Percentiles rank a stretch among this genome's conserved stretches.
These are phyloP conservation scores for Wickerhamiella lipophila DNA, from an alignment of 805 yeast species.

Conservation along the genomic window DNA sequence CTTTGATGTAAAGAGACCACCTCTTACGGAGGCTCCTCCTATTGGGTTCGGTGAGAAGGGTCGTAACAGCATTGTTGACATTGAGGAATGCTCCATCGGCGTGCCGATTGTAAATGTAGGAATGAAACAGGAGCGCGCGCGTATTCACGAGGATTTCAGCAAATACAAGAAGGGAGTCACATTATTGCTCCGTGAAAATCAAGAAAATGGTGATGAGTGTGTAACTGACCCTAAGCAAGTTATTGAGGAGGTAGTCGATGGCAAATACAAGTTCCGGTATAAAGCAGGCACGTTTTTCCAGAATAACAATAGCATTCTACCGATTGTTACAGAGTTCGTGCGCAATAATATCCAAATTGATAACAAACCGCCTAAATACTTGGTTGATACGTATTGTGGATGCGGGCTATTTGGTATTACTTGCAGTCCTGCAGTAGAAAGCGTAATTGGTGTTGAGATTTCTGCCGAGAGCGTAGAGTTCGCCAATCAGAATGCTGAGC, in stretches of 20 bases:
- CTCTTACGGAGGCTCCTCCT: conserved; percentile 42
- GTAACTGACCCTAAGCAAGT: conserved; percentile 68
- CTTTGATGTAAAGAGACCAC: conserved; percentile 49
- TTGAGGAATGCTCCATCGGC: conserved; percentile 88
- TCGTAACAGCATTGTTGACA: conserved; percentile 56
- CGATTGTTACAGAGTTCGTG: conserved; percentile 71
- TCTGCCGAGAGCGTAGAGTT: conserved; percentile 81
- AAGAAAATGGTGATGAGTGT: conserved; percentile 38
- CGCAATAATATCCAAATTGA: conserved; percentile 48
- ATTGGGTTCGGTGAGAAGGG: conserved; percentile 87
- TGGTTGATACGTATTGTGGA: conserved; percentile 94
- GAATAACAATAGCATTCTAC: conserved; percentile 83
- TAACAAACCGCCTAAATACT: conserved; percentile 39
- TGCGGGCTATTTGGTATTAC: conserved; percentile 87
- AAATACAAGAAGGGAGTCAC: conserved; percentile 72
- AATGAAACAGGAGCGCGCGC: conserved; percentile 51
- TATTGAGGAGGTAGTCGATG: conserved; percentile 59
- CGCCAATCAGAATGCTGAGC: conserved; percentile 68
- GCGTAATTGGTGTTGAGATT: conserved; percentile 87
- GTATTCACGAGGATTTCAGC: conserved; percentile 38
- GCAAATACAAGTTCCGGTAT: conserved; percentile 56
- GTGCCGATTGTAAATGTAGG: conserved; percentile 68
- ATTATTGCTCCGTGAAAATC: conserved; percentile 47
- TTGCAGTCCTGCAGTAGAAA: conserved; percentile 66
- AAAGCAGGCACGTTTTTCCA: conserved; percentile 95